These are phyloP conservation scores for Phytophthora sojae DNA, from an alignment of 352 stramenopile genomes.

Conservation along the genomic window DNA sequence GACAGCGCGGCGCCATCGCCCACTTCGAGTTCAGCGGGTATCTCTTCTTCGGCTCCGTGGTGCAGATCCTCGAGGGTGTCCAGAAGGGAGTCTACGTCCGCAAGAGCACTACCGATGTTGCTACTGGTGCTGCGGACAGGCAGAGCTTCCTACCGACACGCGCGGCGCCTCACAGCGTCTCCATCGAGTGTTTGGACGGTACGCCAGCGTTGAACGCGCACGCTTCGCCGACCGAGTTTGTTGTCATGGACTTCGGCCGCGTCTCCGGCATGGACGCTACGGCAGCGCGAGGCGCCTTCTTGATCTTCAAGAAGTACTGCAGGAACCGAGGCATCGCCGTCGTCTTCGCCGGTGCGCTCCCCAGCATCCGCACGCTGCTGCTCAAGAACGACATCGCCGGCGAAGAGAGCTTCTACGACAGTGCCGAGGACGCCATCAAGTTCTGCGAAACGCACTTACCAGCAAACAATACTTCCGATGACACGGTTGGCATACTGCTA, in stretches of 20 bases:
- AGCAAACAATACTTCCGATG: constrained; percentile 12
- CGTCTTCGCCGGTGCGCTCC: constrained; percentile 59
- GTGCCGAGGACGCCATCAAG: constrained; percentile 62
- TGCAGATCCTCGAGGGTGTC: constrained; percentile 76
- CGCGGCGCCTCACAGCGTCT: constrained; percentile 33
- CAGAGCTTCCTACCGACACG: constrained; percentile 46
- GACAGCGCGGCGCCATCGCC: constrained; percentile 63
- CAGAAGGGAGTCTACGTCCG: constrained; percentile 66
- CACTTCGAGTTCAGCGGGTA: constrained; percentile 76
- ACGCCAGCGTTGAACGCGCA: constrained; percentile 41
- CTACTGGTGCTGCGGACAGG: neutral
- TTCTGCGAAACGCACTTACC: constrained; percentile 64
- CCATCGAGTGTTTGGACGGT: constrained; percentile 69
- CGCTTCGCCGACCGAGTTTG: constrained; percentile 61
- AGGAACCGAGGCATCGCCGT: constrained; percentile 59
- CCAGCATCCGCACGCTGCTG: constrained; percentile 58
- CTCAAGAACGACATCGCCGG: constrained; percentile 74
- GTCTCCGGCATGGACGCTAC: constrained; percentile 88
- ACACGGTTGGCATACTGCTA: constrained; percentile 51
- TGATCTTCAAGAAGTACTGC: constrained; percentile 80
- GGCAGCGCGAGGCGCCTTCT: constrained; percentile 69
- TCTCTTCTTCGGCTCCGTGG: constrained; percentile 80
- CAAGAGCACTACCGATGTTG: constrained; percentile 21
- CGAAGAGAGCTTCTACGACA: constrained; percentile 51
- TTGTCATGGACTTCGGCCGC: constrained; percentile 86